phyloP scores from a whole-genome alignment of 148 eudicot genomes.

The Rhododendron ferrugineum region DNA sequence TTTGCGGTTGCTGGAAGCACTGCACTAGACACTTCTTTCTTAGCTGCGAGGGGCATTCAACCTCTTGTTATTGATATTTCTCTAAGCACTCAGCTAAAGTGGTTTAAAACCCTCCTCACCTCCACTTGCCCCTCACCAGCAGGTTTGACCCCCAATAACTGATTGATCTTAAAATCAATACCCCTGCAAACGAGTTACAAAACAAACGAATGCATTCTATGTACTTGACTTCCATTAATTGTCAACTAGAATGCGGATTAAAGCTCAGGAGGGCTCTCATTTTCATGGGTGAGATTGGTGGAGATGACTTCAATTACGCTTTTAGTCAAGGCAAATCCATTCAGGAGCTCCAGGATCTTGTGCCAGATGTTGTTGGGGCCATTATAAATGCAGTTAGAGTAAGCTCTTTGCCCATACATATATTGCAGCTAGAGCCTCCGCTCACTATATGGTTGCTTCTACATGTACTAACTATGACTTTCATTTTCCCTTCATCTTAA shows the following conservation, averaged over 20 bases:
- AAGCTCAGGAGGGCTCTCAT: slow-evolving; percentile 7
- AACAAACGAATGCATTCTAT: neutral
- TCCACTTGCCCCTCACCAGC: slow-evolving; percentile 13
- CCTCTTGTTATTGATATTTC: slow-evolving; percentile 13
- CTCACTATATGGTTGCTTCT: neutral
- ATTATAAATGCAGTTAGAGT: slow-evolving; percentile 7
- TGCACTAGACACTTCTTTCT: slow-evolving; percentile 16
- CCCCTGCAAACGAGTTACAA: neutral
- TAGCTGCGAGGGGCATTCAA: neutral
- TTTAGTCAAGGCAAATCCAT: slow-evolving; percentile 7
- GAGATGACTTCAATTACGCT: slow-evolving; percentile 8
- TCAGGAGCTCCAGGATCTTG: neutral
- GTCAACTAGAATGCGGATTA: neutral
- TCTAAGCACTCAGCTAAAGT: slow-evolving; percentile 22
- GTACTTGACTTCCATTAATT: neutral
- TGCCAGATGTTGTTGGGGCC: neutral
- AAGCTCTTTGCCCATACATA: neutral
- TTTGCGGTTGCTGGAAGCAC: slow-evolving; percentile 34
- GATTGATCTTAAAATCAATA: neutral
- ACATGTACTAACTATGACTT: neutral
- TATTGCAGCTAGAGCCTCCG: neutral
- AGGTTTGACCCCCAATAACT: neutral
- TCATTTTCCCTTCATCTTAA: too few species aligned
- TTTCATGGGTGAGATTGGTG: slow-evolving; percentile 12
- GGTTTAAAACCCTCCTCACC: slow-evolving; percentile 30